These are phyloP conservation scores for Mucor piriformis DNA, from an alignment of 371 early-diverging fungal genomes.

Conservation along the genomic window DNA sequence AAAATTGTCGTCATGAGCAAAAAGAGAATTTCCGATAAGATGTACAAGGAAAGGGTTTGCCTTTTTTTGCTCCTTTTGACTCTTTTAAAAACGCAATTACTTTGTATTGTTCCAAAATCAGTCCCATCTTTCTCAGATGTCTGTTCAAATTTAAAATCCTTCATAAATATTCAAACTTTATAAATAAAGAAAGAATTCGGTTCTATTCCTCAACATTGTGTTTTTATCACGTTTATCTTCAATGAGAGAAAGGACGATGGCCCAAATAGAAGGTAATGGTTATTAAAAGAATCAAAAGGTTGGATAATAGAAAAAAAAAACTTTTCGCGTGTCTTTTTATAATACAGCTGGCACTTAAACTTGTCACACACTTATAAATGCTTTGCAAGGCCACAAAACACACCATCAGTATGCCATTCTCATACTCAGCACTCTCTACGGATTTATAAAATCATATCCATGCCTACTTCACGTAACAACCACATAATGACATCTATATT, in stretches of 20 bases:
- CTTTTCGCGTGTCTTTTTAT: too few relatives aligned
- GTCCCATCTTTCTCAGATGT: neutral
- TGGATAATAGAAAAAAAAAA: neutral
- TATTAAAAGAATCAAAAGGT: neutral
- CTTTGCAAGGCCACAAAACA: too few relatives aligned
- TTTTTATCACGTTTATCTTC: slow-evolving; percentile 5
- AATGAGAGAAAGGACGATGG: neutral
- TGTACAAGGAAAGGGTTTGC: neutral
- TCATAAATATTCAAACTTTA: neutral
- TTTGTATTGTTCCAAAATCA: neutral
- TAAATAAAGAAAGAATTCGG: neutral
- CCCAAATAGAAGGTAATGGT: neutral
- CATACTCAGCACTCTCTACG: too few relatives aligned
- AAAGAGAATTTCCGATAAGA: neutral
- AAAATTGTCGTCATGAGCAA: slow-evolving; percentile 1
- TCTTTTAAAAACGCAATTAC: neutral
- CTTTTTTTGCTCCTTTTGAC: neutral
- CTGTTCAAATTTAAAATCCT: slow-evolving; percentile 4
- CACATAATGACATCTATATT: neutral
- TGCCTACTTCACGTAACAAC: too few relatives aligned
- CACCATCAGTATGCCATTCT: too few relatives aligned
- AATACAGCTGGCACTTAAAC: neutral
- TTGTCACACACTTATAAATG: neutral
- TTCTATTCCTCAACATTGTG: slow-evolving; percentile 5
- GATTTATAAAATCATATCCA: too few relatives aligned